phyloP scores from a whole-genome alignment of 768 basidiomycete genomes.

The Tylopilus balloui region DNA sequence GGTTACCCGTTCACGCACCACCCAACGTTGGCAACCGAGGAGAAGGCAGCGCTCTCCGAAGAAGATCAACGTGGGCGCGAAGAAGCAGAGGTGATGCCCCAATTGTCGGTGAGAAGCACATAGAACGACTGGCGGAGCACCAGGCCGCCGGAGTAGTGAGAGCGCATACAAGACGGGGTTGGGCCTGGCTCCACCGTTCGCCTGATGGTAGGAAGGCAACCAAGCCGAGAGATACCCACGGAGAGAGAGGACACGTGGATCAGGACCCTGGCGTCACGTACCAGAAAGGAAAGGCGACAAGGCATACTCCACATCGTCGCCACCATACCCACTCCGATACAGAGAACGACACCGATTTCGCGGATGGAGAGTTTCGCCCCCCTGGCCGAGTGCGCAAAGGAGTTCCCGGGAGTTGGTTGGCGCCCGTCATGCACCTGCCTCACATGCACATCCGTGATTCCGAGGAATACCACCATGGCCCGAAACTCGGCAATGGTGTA shows the following conservation, averaged over 20 bases:
- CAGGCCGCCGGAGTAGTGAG: slow-evolving; percentile 43
- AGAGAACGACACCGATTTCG: slow-evolving; percentile 7
- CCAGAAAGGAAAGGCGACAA: slow-evolving; percentile 10
- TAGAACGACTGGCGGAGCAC: slow-evolving; percentile 29
- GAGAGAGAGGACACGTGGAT: background rate
- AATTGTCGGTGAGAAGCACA: slow-evolving; percentile 11
- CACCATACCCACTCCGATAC: slow-evolving; percentile 7
- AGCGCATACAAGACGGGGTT: slow-evolving; percentile 38
- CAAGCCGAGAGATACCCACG: background rate
- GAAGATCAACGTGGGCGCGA: slow-evolving; percentile 17
- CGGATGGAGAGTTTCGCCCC: background rate
- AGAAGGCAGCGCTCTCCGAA: slow-evolving; percentile 7
- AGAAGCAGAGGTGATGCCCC: slow-evolving; percentile 2
- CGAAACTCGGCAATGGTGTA: slow-evolving; percentile 45
- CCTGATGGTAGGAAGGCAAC: background rate
- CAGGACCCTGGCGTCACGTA: background rate
- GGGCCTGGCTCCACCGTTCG: slow-evolving; percentile 17
- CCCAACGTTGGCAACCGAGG: background rate
- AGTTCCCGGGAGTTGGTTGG: slow-evolving; percentile 19
- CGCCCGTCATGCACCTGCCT: slow-evolving; percentile 1
- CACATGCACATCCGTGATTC: slow-evolving; percentile 4
- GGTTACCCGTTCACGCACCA: slow-evolving; percentile 44
- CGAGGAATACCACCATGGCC: slow-evolving; percentile 5
- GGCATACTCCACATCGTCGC: background rate
- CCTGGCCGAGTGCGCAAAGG: slow-evolving; percentile 15